phyloP scores from a whole-genome alignment of 2,329 filamentous ascomycete genomes.

The Exophiala spinifera region DNA sequence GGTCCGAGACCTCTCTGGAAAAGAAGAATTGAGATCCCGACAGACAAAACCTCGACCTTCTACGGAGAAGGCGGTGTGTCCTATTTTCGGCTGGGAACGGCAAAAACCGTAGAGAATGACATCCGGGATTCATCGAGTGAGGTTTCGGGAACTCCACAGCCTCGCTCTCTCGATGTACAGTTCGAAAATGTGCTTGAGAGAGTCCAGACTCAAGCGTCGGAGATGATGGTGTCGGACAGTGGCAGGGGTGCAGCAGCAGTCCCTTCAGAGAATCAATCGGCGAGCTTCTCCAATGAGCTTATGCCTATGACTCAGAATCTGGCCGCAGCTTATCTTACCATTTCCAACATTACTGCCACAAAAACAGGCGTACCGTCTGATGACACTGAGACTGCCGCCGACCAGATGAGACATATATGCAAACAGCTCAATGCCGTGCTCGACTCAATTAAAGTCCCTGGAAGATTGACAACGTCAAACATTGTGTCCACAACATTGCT shows the following conservation, averaged over 20 bases:
- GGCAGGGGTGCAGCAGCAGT: neutral
- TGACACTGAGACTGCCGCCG: constrained; percentile 1
- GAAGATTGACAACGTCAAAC: constrained; percentile 25
- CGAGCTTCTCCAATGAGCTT: neutral
- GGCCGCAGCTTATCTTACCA: constrained; percentile 5
- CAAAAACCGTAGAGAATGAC: constrained; percentile 52
- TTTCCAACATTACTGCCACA: constrained; percentile 14
- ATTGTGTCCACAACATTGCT: constrained; percentile 59
- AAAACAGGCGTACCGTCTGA: neutral
- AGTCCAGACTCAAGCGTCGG: constrained; percentile 8
- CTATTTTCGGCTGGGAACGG: constrained; percentile 63
- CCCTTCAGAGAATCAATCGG: neutral
- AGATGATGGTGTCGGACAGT: neutral
- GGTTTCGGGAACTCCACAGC: neutral
- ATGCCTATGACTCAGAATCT: constrained; percentile 7
- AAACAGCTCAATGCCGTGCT: constrained; percentile 7
- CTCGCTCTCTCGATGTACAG: constrained; percentile 53
- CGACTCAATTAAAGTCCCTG: neutral
- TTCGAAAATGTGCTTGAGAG: constrained; percentile 48
- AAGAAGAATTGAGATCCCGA: constrained; percentile 62
- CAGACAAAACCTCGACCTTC: constrained; percentile 53
- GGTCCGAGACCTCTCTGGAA: constrained; percentile 73
- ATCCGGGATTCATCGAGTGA: neutral
- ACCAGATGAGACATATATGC: constrained; percentile 20
- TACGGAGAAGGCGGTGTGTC: constrained; percentile 72